phyloP scores from a whole-genome alignment of 768 basidiomycete species.

The Agrocybe chaxingu region DNA sequence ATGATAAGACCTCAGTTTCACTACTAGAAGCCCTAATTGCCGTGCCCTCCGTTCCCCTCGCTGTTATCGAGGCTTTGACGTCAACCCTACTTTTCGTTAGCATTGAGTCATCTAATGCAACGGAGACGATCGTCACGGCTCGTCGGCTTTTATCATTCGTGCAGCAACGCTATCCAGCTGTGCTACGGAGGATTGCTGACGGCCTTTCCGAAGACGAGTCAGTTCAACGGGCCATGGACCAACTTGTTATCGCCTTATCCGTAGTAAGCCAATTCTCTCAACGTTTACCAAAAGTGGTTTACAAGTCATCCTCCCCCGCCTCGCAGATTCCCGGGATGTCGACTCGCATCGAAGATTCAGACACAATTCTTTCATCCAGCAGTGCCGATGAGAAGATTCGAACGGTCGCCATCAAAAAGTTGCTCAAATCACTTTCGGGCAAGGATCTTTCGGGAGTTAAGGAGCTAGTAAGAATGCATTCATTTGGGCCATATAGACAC shows the following conservation, averaged over 20 bases:
- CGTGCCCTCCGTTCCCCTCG: conserved; percentile 27
- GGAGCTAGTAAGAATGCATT: conserved; percentile 39
- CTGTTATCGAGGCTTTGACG: conserved; percentile 29
- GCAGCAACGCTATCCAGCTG: conserved; percentile 60
- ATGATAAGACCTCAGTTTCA: conserved; percentile 23
- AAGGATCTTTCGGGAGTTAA: conserved; percentile 23
- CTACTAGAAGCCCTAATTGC: conserved; percentile 38
- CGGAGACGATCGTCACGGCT: conserved; percentile 15
- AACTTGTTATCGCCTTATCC: conserved; percentile 57
- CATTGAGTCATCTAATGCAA: conserved; percentile 21
- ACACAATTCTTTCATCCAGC: conserved; percentile 54
- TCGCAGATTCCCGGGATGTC: conserved; percentile 4
- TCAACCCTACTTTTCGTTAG: conserved; percentile 23
- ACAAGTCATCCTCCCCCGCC: conserved; percentile 1
- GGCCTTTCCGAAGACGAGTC: conserved; percentile 31
- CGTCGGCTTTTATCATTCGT: conserved; percentile 51
- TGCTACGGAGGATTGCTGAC: conserved; percentile 42
- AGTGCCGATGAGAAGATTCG: conserved; percentile 63
- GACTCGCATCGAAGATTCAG: conserved; percentile 24
- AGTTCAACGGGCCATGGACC: conserved; percentile 42
- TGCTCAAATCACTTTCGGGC: conserved; percentile 39
- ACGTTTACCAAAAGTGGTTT: neutral
- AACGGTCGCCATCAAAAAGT: conserved; percentile 51
- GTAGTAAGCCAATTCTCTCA: conserved; percentile 34
- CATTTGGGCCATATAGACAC: neutral